Conservation (phyloP, 495 filamentous ascomycete genomes). For the Penicillium daleae region DNA sequence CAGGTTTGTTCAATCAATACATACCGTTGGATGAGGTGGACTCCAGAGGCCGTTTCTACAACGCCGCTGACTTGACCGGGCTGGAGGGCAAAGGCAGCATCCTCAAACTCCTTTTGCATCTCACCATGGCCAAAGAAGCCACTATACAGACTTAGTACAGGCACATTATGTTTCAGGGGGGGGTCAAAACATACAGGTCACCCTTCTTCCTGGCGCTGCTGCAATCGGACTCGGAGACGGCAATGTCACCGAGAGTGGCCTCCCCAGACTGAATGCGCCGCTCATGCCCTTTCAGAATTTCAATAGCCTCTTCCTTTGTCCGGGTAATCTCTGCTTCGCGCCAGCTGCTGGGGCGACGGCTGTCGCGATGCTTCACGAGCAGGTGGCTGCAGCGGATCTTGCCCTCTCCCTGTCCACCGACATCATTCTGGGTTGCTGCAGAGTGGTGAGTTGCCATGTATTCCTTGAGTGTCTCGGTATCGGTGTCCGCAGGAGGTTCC, state of each 20-base stretch:
- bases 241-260: conserved; percentile 74
- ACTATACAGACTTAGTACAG: conserved; percentile 45
- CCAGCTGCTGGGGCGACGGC: conserved; percentile 89
- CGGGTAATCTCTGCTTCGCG: conserved; percentile 85
- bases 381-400: conserved; percentile 93
- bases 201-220: conserved; percentile 92
- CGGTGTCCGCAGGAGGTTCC: conserved; percentile 86
- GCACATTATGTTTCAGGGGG: no score
- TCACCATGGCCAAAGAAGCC: conserved; percentile 92
- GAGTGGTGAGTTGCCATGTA: conserved; percentile 90
- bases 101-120: conserved; percentile 99
- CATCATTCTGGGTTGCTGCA: conserved; percentile 53
- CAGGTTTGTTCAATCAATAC: conserved; percentile 20
- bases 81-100: conserved; percentile 85
- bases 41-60: conserved; percentile 89
- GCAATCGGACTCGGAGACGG: conserved; percentile 88
- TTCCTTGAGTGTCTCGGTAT: conserved; percentile 84
- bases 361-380: conserved; percentile 89
- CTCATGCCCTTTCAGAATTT: conserved; percentile 75
- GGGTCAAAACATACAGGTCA: conserved; percentile 67
- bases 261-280: conserved; percentile 70
- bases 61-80: conserved; percentile 82
- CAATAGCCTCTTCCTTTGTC: conserved; percentile 81
- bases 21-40: conserved; percentile 95
- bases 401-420: conserved; percentile 59